Evolutionary conservation across 805 yeast species (phyloP), one percentile per base, ranked within the genome.

Genomic region (Wickerhamiella azymoides): DNA sequence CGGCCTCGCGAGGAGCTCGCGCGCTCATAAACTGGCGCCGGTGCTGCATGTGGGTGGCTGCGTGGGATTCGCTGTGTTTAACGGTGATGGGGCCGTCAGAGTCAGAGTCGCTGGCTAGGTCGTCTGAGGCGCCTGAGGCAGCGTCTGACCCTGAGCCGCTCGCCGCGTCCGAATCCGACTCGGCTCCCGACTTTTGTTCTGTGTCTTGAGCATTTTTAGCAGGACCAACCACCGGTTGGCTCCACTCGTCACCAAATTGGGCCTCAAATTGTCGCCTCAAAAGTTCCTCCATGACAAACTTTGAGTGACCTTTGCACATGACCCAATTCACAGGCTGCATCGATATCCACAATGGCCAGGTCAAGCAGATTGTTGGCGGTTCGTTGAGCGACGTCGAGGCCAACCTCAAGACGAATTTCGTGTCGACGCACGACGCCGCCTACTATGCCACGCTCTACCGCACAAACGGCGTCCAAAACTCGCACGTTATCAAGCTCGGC

Each of bases 361-460:
- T 92, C 50, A 92, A 92, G 58, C 98, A 92, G 61, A 92, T 92
- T 45, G 96, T 92, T 1, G 99, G 98, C 6, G 94, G 96, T 0
- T 82, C 96, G 0, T 67, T 92, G 17, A 69, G 72, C 0, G 62
- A 62, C n/a, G 57, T 62, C 8, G 62, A 62, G 9, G 58, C 63
- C 4, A 50, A 57, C 0, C 67, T 76, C 8, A 62, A 73, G 21
- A 83, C 92, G 5, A 92, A 92, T 61, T 88, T 83, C 58, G 83
- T 88, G 4, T 77, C 94, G 2, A 63, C 72, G 24, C 72, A 80
- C 40, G 79, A 93, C 1, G 73, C 96, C 1, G 72, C 79, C 2
- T 79, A 74, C 62, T 92, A 80, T 59, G 86, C 94, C 2, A 50
- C 70, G 10, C 65, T 92, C 35, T 92, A 92, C 65, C 68, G 65